A percentile compares a stretch with the other conserved stretches of the same genome.
Evolutionary conservation across 306 rosid genomes (phyloP).

Genomic region (Lathyrus sativus): DNA sequence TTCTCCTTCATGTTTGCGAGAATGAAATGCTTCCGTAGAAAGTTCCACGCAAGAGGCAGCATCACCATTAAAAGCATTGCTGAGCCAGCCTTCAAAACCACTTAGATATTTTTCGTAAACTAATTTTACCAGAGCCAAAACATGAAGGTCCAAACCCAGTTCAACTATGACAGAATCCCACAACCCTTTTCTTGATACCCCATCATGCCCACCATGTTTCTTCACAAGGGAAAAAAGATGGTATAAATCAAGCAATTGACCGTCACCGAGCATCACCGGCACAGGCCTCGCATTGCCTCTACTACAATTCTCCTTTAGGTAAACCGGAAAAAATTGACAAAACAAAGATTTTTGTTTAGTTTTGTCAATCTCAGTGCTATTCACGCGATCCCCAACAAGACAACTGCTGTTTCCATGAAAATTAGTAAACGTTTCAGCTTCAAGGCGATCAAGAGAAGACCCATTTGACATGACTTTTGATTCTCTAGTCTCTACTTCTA

Average conservation of each 20-base stretch:
- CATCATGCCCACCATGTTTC: conserved; percentile 65
- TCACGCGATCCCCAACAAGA: conserved; percentile 27
- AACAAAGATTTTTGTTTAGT: conserved; percentile 52
- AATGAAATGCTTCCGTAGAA: conserved; percentile 40
- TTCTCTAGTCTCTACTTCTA: conserved; percentile 21
- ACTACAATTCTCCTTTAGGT: conserved; percentile 50
- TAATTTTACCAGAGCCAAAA: conserved; percentile 56
- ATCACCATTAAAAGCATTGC: conserved; percentile 36
- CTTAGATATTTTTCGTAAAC: conserved; percentile 62
- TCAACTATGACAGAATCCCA: conserved; percentile 66
- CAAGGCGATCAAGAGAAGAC: conserved; percentile 50
- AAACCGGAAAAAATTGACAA: conserved; percentile 50
- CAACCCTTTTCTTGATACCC: conserved; percentile 54
- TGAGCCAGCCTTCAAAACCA: conserved; percentile 69
- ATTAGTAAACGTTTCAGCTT: conserved; percentile 41
- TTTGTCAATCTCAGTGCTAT: conserved; percentile 36
- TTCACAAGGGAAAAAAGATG: conserved; percentile 58
- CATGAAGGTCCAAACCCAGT: conserved; percentile 48
- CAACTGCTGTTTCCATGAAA: conserved; percentile 40
- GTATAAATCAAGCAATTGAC: conserved; percentile 63
- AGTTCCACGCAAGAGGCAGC: conserved; percentile 31
- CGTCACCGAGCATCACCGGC: conserved; percentile 63
- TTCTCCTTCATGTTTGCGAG: conserved; percentile 66
- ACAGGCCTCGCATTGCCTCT: conserved; percentile 57
- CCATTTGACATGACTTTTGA: conserved; percentile 65